Base-by-base conservation (phyloP, 2,329 filamentous ascomycete species). In the Diplodia scrobiculata region DNA sequence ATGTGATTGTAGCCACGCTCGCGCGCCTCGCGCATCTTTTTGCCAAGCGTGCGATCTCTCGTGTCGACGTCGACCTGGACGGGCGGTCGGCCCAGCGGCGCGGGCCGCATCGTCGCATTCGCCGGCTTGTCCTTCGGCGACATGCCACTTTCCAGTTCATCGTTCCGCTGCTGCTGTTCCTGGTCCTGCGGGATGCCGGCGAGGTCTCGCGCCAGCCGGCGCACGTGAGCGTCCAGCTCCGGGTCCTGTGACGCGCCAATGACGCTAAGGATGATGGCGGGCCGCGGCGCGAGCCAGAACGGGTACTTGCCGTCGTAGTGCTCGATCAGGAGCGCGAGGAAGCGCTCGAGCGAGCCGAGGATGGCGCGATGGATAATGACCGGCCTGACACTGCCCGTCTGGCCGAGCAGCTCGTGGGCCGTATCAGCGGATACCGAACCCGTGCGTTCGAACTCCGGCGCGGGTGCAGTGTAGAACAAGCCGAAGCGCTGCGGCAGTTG, bases 331-430 rank as follows among this genome's bases (percentile, higher is more conserved):
- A 96, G 82, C 3, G 92, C 92, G 84, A 96, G 89, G 68, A 96
- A 87, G 53, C 92, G 85, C 78, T 96, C 92, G 5, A 96, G 84
- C 0, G 91, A 95, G 17, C 92, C 92, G 62, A 96, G 84, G 41
- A 96, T 89, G 14, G 92, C 92, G 59, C 92, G 87, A 75, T 96
- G 92, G 62, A 96, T 89, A 73, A 96, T 85, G 45, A 96, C 91
- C 0, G 92, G 92, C 5, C 38, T 55, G 17, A 66, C 65, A 1
- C 82, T 80, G 19, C 88, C 89, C 14, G 82, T 83, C n/a, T 80
- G 76, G 0, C 21, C 19, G n/a, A 67, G 47, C n/a, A 63, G 53
- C 32, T 55, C 59, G 11, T 29, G n/a, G 1, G 55, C 25, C 10
- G 47, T 63, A n/a, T 66, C 50, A 2, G 7, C 50, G 7, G 19